Conservation (phyloP, 208 protist species). For the Trypanosoma caninum region DNA sequence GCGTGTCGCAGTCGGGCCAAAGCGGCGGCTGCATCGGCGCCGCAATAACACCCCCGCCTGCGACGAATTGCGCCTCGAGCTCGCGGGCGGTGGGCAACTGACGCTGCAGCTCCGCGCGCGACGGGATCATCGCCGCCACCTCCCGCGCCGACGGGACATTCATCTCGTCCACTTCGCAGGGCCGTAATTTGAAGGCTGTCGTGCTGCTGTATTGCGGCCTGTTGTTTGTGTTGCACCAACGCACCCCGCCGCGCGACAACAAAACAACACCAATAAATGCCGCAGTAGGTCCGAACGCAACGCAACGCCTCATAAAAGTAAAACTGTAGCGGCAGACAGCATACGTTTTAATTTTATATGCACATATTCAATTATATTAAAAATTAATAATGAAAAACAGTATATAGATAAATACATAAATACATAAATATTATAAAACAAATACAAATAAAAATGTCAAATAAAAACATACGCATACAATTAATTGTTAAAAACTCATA, state of each 20-base stretch:
- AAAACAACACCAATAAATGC: not conserved
- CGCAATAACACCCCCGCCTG: not conserved
- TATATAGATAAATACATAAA: too few relatives aligned
- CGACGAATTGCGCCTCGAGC: slow-evolving; percentile 49
- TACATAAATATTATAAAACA: too few relatives aligned
- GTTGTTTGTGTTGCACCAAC: not conserved
- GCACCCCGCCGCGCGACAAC: not conserved
- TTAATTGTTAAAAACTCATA: not conserved
- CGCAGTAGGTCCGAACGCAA: too few relatives aligned
- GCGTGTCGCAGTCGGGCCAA: slow-evolving; percentile 24
- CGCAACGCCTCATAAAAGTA: too few relatives aligned
- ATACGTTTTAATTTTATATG: too few relatives aligned
- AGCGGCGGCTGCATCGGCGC: not conserved
- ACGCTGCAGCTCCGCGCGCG: slow-evolving; percentile 35
- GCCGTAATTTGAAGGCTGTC: slow-evolving; percentile 37
- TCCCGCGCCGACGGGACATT: slow-evolving; percentile 62
- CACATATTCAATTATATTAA: too few relatives aligned
- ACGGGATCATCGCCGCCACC: slow-evolving; percentile 48
- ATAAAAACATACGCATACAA: not conserved
- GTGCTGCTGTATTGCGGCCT: slow-evolving; percentile 28
- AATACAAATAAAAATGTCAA: not conserved
- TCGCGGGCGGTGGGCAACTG: slow-evolving; percentile 61
- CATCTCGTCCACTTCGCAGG: slow-evolving; percentile 54
- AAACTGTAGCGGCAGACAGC: too few relatives aligned
- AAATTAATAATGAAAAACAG: too few relatives aligned